Conservation (phyloP, 2,329 filamentous ascomycete species). For the Gnomoniopsis sp. region DNA sequence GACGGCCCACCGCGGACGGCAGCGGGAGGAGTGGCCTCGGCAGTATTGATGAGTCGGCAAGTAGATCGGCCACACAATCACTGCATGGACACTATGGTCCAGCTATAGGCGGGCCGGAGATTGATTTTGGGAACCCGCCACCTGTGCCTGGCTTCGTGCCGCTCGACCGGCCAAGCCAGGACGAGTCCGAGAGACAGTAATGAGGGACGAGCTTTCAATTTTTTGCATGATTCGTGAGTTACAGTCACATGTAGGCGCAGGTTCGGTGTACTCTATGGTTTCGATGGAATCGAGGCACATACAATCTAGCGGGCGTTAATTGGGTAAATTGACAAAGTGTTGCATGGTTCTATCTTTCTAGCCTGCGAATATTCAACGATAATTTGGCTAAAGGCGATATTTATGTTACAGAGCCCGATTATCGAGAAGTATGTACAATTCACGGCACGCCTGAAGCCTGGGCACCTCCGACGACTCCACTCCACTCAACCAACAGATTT, state of each 20-base stretch:
- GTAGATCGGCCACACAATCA: slow-evolving; percentile 20
- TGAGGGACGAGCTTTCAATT: not conserved
- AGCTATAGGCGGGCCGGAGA: slow-evolving; percentile 25
- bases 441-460: too few relatives aligned
- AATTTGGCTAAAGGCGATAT: too few relatives aligned
- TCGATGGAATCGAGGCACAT: not conserved
- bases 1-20: slow-evolving; percentile 19
- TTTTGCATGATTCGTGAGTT: not conserved
- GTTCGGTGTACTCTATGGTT: not conserved
- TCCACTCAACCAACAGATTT: too few relatives aligned
- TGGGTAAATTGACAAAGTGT: not conserved
- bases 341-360: too few relatives aligned
- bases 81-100: slow-evolving; percentile 48
- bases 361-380: too few relatives aligned
- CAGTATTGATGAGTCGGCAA: slow-evolving; percentile 38
- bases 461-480: too few relatives aligned
- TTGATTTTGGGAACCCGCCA: slow-evolving; percentile 16
- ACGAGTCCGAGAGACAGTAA: not conserved
- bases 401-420: too few relatives aligned
- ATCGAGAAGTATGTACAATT: too few relatives aligned
- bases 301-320: not conserved
- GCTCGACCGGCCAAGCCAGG: not conserved
- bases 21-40: slow-evolving; percentile 22
- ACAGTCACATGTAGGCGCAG: not conserved
- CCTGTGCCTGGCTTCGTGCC: slow-evolving; percentile 8